These are phyloP conservation scores for Clonostachys rhizophaga DNA, from an alignment of 2,329 filamentous ascomycete genomes.

Conservation along the genomic window DNA sequence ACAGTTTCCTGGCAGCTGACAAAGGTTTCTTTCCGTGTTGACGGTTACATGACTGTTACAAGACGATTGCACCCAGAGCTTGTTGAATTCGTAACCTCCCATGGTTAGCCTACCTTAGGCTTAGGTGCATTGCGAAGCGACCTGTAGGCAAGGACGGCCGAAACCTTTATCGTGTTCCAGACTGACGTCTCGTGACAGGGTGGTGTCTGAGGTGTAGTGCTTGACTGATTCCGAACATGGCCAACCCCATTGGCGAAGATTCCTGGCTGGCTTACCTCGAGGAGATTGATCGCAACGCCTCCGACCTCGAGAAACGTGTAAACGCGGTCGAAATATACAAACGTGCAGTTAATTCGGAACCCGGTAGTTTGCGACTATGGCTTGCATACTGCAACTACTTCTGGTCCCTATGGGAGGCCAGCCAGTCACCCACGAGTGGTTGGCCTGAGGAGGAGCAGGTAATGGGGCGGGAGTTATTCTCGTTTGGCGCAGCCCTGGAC, in stretches of 20 bases:
- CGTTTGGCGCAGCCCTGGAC: conserved; percentile 59
- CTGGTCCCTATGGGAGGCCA: conserved; percentile 63
- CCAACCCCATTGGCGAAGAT: conserved; percentile 66
- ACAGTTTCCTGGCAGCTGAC: too few relatives aligned
- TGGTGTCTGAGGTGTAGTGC: too few relatives aligned
- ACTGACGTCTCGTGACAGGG: too few relatives aligned
- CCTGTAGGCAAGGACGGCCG: too few relatives aligned
- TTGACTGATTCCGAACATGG: conserved; percentile 25
- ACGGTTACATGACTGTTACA: too few relatives aligned
- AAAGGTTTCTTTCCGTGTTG: too few relatives aligned
- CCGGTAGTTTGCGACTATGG: conserved; percentile 71
- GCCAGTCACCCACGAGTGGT: conserved; percentile 48
- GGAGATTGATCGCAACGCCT: conserved; percentile 59
- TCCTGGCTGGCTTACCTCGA: conserved; percentile 74
- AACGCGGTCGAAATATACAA: conserved; percentile 69
- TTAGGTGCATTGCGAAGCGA: too few relatives aligned
- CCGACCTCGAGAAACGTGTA: conserved; percentile 62
- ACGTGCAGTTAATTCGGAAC: conserved; percentile 65
- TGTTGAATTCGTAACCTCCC: too few relatives aligned
- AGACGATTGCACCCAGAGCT: too few relatives aligned
- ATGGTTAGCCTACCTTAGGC: too few relatives aligned
- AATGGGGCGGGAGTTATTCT: conserved; percentile 68
- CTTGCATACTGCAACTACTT: conserved; percentile 75
- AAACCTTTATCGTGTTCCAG: too few relatives aligned
- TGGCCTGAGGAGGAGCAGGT: conserved; percentile 65